A percentile compares a stretch with the other conserved stretches of the same genome.
These are phyloP conservation scores for Citropsis articulata DNA, from an alignment of 345 rosid genomes.

Conservation along the genomic window DNA sequence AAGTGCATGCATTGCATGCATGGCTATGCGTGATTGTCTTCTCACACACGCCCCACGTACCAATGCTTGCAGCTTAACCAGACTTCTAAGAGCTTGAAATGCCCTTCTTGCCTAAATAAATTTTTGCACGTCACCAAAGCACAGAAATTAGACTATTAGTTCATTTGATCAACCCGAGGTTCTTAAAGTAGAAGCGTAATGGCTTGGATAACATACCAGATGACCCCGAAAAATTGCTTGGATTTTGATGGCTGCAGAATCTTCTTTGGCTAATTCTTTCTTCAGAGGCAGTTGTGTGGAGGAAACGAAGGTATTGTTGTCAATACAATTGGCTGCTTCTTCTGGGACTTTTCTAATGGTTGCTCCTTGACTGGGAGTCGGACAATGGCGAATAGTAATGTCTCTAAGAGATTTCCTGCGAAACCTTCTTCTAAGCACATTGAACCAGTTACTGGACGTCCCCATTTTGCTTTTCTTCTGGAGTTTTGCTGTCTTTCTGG, in stretches of 20 bases:
- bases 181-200: neutral
- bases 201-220: constrained; percentile 41
- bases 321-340: constrained; percentile 6
- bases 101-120: constrained; percentile 68
- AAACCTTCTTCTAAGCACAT: constrained; percentile 30
- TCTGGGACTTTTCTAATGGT: constrained; percentile 1
- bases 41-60: constrained; percentile 64
- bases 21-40: constrained; percentile 59
- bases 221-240: constrained; percentile 84
- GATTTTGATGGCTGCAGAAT: constrained; percentile 64
- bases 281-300: neutral
- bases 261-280: constrained; percentile 28
- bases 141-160: neutral
- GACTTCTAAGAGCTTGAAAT: constrained; percentile 67
- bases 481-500: neutral
- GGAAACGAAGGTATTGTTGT: neutral
- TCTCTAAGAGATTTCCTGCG: constrained; percentile 15
- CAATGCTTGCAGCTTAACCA: constrained; percentile 80
- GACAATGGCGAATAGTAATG: constrained; percentile 18
- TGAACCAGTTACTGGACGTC: constrained; percentile 35
- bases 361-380: constrained; percentile 13
- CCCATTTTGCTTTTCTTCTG: constrained; percentile 24
- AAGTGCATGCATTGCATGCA: constrained; percentile 77
- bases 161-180: neutral
- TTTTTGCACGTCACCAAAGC: neutral